These are phyloP conservation scores for Sclerotinia minor DNA, from an alignment of 2,329 filamentous ascomycete species.

Conservation along the genomic window DNA sequence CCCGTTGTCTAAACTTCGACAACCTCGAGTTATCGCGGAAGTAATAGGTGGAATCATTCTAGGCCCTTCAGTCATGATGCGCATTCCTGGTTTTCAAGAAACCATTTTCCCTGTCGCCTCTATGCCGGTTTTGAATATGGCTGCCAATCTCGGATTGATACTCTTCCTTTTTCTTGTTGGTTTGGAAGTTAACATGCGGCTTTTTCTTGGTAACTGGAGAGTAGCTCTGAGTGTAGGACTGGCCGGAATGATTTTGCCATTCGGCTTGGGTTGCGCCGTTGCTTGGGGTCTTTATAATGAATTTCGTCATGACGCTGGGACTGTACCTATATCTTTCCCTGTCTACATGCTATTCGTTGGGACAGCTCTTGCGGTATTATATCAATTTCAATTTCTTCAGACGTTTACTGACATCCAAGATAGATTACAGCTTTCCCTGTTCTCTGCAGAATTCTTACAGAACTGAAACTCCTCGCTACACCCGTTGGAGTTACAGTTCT, in stretches of 20 bases:
- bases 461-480: conserved; percentile 81
- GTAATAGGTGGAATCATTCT: conserved; percentile 83
- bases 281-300: conserved; percentile 78
- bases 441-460: conserved; percentile 87
- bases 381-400: not conserved
- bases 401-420: not conserved
- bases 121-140: conserved; percentile 72
- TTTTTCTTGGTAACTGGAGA: conserved; percentile 77
- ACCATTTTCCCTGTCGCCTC: conserved; percentile 76
- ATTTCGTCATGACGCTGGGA: conserved; percentile 54
- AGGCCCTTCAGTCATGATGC: conserved; percentile 84
- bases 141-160: conserved; percentile 80
- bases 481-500: conserved; percentile 85
- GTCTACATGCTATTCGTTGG: conserved; percentile 79
- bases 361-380: conserved; percentile 69
- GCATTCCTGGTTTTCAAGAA: conserved; percentile 73
- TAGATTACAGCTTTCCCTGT: conserved; percentile 86
- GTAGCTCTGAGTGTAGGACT: conserved; percentile 75
- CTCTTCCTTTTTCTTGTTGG: conserved; percentile 87
- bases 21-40: conserved; percentile 81
- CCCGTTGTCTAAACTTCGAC: conserved; percentile 73
- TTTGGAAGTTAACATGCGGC: conserved; percentile 79
- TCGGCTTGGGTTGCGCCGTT: conserved; percentile 77
- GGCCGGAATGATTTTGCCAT: conserved; percentile 78
- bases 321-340: conserved; percentile 59